Percentiles rank a stretch among this genome's conserved stretches.
phyloP scores from a whole-genome alignment of 2,329 filamentous ascomycete species.

The Ceratocystis ficicola region DNA sequence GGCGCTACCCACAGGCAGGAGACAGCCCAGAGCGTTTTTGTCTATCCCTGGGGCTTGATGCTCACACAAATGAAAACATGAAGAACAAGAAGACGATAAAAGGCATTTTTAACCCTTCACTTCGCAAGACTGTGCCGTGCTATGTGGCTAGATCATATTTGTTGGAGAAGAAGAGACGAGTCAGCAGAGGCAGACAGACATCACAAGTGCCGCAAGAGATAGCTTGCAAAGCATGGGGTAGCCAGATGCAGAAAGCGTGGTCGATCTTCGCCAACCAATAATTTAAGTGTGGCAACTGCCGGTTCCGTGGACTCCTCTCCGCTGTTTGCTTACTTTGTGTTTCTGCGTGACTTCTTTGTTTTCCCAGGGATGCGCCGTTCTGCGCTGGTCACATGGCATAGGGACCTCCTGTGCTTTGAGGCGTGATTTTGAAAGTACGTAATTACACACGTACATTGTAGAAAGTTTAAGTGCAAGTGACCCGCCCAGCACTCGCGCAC shows the following conservation, averaged over 20 bases:
- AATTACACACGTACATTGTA: neutral
- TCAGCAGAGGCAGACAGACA: neutral
- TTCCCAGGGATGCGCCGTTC: neutral
- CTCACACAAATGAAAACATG: neutral
- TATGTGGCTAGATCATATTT: neutral
- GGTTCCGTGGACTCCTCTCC: neutral
- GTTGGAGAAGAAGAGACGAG: neutral
- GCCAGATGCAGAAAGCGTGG: neutral
- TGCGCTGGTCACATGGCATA: neutral
- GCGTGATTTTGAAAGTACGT: neutral
- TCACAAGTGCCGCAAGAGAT: neutral
- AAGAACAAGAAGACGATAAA: neutral
- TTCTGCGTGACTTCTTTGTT: neutral
- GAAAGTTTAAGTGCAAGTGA: neutral
- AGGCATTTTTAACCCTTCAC: neutral
- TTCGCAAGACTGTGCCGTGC: neutral
- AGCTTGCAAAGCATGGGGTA: neutral
- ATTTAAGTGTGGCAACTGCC: neutral
- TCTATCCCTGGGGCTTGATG: neutral
- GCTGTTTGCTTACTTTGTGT: neutral
- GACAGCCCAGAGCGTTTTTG: conserved; percentile 4
- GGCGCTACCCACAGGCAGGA: conserved; percentile 3
- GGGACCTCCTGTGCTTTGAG: neutral
- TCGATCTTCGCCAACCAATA: neutral
- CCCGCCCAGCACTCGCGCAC: neutral